Evolutionary conservation across 1,284 basidiomycete species (phyloP), one percentile per base, ranked within the genome.

Genomic region (Rhodotorula glutinis): DNA sequence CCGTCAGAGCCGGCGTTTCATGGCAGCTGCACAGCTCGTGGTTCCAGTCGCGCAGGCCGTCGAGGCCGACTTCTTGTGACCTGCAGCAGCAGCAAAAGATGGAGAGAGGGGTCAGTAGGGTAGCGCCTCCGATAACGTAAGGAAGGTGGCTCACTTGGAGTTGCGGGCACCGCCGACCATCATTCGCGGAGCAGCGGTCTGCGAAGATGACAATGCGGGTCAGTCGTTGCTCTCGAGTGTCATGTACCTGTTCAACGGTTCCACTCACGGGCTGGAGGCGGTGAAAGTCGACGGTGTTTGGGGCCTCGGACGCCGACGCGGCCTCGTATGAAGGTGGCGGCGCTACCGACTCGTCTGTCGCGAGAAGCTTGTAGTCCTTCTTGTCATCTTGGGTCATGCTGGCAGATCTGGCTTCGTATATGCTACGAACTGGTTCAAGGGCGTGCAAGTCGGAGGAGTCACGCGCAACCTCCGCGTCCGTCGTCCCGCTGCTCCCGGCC

Each of bases 31-130:
- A 64, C 5, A 72, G 54, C 4, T 41, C 29, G 30, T 73, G 64
- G 43, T 57, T 67, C 61, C 61, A 73, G 2, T 55, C 47, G 23
- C 71, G 30, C 47, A 64, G 59, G 11, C 71, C 69, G 29, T 73
- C 71, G 9, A 66, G 21, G 4, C 71, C 71, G 56, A 73, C 52
- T 8, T 13, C 47, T 29, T 53, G 57, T 25, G 25, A 5, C 29
- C 61, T 71, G 62, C 23, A n/a, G 27, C 41, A 3, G 23, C 7
- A 21, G 21, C 10, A 23, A n/a, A n/a, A n/a, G n/a, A n/a, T n/a
- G n/a, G n/a, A n/a, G n/a, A n/a, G n/a, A 2, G 0, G 21, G 25
- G 43, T 62, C 54, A 52, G 55, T 25, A 53, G 41, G 33, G 5
- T 23, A 38, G 33, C 33, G 33, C 30, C 21, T 25, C 23, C 43